These are phyloP conservation scores for Wickerhamomyces bovis DNA, from an alignment of 805 yeast species.

Conservation along the genomic window DNA sequence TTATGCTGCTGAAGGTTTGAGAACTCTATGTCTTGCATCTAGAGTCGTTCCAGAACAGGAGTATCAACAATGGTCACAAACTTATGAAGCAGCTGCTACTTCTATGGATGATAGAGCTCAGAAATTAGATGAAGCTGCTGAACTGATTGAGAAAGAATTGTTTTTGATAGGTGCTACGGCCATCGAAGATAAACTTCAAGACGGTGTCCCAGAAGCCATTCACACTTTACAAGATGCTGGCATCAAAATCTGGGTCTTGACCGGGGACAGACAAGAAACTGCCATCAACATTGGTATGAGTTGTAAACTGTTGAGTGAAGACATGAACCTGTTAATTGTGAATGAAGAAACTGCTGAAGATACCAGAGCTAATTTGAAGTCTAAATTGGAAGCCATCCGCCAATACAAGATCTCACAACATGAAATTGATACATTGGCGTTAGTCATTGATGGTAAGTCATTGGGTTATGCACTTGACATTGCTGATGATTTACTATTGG, in stretches of 20 bases:
- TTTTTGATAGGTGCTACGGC: constrained; percentile 94
- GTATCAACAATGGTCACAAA: constrained; percentile 59
- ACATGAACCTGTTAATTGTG: constrained; percentile 86
- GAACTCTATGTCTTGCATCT: constrained; percentile 90
- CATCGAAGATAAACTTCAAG: constrained; percentile 95
- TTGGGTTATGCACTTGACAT: constrained; percentile 82
- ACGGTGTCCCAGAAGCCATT: constrained; percentile 97
- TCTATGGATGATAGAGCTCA: constrained; percentile 69
- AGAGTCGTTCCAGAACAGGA: constrained; percentile 77
- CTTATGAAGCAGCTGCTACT: constrained; percentile 76
- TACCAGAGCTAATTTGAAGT: constrained; percentile 64
- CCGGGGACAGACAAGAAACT: constrained; percentile 98
- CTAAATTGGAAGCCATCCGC: constrained; percentile 67
- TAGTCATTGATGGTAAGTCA: constrained; percentile 92
- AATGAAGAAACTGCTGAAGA: constrained; percentile 81
- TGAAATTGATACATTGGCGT: constrained; percentile 75
- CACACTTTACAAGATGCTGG: constrained; percentile 95
- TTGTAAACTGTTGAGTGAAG: constrained; percentile 88
- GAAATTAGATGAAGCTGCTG: constrained; percentile 83
- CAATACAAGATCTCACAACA: constrained; percentile 60
- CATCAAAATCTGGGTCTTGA: constrained; percentile 93
- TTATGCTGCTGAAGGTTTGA: constrained; percentile 91
- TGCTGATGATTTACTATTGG: constrained; percentile 70
- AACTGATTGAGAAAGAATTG: constrained; percentile 73
- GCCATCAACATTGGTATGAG: constrained; percentile 99